A percentile compares a stretch with the other conserved stretches of the same genome.
These are phyloP conservation scores for Fusarium cyanostomum DNA, from an alignment of 2,329 filamentous ascomycete genomes.

Conservation along the genomic window DNA sequence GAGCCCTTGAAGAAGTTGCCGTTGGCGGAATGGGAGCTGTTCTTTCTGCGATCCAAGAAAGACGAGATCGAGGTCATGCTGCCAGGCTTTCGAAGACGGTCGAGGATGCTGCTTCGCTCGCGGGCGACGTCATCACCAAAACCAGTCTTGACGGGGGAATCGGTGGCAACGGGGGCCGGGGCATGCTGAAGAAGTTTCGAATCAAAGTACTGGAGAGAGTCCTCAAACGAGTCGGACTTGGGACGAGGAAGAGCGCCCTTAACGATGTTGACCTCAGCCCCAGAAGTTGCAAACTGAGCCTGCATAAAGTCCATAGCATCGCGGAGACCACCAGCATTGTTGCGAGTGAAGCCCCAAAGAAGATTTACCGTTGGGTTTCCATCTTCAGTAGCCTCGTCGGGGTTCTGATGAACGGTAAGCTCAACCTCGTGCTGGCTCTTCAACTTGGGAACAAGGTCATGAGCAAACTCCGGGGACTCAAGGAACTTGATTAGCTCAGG, in stretches of 20 bases:
- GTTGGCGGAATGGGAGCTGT: constrained; percentile 84
- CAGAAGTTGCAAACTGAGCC: constrained; percentile 83
- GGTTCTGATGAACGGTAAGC: constrained; percentile 75
- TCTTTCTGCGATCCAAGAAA: constrained; percentile 96
- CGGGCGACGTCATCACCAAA: constrained; percentile 84
- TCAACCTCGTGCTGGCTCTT: constrained; percentile 93
- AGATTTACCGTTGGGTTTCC: constrained; percentile 69
- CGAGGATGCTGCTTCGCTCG: constrained; percentile 85
- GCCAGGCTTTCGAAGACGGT: constrained; percentile 91
- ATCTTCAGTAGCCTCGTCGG: constrained; percentile 66
- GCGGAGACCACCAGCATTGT: constrained; percentile 93
- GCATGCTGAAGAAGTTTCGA: constrained; percentile 96
- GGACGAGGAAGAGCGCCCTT: constrained; percentile 97
- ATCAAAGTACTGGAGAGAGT: constrained; percentile 95
- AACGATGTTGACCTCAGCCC: constrained; percentile 87
- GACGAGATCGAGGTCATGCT: constrained; percentile 95
- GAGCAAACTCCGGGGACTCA: constrained; percentile 80
- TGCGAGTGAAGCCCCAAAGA: constrained; percentile 88
- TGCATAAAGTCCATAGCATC: constrained; percentile 97
- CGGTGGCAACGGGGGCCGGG: constrained; percentile 79
- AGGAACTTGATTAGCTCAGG: constrained; percentile 82
- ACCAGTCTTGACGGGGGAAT: constrained; percentile 86
- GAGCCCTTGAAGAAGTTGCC: constrained; percentile 92
- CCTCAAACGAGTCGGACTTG: constrained; percentile 98
- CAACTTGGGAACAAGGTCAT: constrained; percentile 83